Percentiles rank a stretch among this genome's conserved stretches.
phyloP scores from a whole-genome alignment of 768 basidiomycete genomes.

The Boletus subparvulus region DNA sequence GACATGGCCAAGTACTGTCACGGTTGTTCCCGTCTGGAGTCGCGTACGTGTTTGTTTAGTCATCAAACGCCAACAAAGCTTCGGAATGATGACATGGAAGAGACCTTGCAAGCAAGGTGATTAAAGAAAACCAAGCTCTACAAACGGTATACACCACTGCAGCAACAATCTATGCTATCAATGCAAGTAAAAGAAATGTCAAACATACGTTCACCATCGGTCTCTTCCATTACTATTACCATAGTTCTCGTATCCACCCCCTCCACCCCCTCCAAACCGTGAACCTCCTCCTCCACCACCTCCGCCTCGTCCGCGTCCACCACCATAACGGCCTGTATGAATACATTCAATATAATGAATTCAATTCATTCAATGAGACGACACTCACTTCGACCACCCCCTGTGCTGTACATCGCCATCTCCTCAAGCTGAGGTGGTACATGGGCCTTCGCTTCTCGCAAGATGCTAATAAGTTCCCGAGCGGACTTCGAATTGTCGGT shows the following conservation, averaged over 20 bases:
- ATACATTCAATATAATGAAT: neutral
- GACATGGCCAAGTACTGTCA: conserved; percentile 13
- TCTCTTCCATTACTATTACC: conserved; percentile 26
- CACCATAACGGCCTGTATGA: conserved; percentile 57
- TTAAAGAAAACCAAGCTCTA: conserved; percentile 15
- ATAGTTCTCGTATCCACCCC: conserved; percentile 22
- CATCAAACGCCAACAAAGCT: too few relatives aligned
- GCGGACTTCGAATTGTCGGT: conserved; percentile 95
- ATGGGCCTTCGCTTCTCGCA: conserved; percentile 82
- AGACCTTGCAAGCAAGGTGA: neutral
- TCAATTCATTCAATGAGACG: neutral
- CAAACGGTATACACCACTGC: conserved; percentile 25
- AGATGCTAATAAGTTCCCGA: conserved; percentile 83
- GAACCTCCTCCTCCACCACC: conserved; percentile 25
- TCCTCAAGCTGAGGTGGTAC: conserved; percentile 90
- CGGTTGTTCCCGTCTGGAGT: neutral
- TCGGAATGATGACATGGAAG: neutral
- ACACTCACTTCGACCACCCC: conserved; percentile 66
- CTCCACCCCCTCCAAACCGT: conserved; percentile 19
- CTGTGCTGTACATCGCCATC: conserved; percentile 86
- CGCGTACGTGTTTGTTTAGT: neutral
- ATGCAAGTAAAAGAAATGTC: conserved; percentile 3
- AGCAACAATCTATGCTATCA: conserved; percentile 21
- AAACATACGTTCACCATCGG: conserved; percentile 20
- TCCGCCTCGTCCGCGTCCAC: conserved; percentile 35